phyloP scores from a whole-genome alignment of 2,329 filamentous ascomycete genomes.

The Mariannaea sp. region DNA sequence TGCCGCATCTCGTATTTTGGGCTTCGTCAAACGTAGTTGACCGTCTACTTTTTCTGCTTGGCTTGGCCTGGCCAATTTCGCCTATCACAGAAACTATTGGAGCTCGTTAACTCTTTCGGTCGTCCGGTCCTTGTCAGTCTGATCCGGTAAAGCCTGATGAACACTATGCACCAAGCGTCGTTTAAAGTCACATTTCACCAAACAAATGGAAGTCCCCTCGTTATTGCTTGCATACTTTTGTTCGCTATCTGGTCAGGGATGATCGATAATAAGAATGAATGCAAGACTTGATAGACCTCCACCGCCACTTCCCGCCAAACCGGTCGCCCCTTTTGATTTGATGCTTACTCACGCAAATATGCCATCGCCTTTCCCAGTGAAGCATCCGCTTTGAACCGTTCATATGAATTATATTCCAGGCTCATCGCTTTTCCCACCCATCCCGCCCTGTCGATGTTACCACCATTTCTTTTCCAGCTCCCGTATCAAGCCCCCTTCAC shows the following conservation, averaged over 20 bases:
- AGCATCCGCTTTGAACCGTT: background rate
- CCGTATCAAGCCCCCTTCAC: background rate
- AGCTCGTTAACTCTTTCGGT: too few relatives aligned
- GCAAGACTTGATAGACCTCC: slow-evolving; percentile 37
- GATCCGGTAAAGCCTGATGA: too few relatives aligned
- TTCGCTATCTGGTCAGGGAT: background rate
- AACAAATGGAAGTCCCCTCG: background rate
- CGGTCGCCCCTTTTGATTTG: slow-evolving; percentile 42
- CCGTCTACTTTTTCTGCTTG: too few relatives aligned
- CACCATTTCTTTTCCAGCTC: background rate
- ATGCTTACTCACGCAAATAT: slow-evolving; percentile 8
- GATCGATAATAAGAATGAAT: background rate
- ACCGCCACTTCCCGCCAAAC: slow-evolving; percentile 44
- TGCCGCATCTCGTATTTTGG: too few relatives aligned
- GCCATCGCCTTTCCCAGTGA: background rate
- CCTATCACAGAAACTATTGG: too few relatives aligned
- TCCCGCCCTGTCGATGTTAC: background rate
- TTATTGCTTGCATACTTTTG: background rate
- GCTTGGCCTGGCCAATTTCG: too few relatives aligned
- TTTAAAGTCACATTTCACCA: too few relatives aligned
- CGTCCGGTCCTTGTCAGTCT: too few relatives aligned
- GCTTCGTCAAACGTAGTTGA: too few relatives aligned
- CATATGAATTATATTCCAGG: background rate
- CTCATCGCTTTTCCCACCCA: slow-evolving; percentile 1
- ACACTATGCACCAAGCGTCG: too few relatives aligned